Evolutionary conservation across 305 asterid genomes (phyloP).

Genomic region (Solanum hybrid): DNA sequence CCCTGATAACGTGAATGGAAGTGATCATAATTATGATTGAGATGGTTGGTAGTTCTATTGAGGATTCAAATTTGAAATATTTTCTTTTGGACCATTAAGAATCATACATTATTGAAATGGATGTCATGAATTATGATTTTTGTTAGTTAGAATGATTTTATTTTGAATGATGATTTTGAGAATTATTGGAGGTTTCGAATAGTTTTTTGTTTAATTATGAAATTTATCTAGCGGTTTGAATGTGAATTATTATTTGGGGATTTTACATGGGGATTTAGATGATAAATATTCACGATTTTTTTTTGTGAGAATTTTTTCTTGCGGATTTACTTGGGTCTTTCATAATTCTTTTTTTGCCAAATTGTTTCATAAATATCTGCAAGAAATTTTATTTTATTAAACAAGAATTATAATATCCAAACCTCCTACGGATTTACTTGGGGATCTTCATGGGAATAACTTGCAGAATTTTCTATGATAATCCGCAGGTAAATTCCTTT

Average conservation of each 20-base stretch:
- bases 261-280: not conserved
- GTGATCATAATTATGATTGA: not conserved
- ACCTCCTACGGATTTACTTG: not conserved
- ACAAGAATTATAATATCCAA: not conserved
- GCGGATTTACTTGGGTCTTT: not conserved
- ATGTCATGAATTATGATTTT: not conserved
- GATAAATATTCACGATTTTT: not conserved
- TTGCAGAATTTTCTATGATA: not conserved
- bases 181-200: not conserved
- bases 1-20: not conserved
- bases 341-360: not conserved
- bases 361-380: not conserved
- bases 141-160: not conserved
- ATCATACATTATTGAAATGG: not conserved
- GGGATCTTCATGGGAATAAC: not conserved
- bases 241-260: not conserved
- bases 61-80: not conserved
- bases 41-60: not conserved
- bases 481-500: not conserved
- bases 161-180: not conserved
- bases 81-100: not conserved
- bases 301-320: not conserved
- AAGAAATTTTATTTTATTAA: not conserved
- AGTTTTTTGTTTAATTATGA: not conserved
- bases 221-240: not conserved